Evolutionary conservation across 2,329 filamentous ascomycete species (phyloP), one percentile per base, ranked within the genome.

Genomic region (Microcyclospora pomicola): DNA sequence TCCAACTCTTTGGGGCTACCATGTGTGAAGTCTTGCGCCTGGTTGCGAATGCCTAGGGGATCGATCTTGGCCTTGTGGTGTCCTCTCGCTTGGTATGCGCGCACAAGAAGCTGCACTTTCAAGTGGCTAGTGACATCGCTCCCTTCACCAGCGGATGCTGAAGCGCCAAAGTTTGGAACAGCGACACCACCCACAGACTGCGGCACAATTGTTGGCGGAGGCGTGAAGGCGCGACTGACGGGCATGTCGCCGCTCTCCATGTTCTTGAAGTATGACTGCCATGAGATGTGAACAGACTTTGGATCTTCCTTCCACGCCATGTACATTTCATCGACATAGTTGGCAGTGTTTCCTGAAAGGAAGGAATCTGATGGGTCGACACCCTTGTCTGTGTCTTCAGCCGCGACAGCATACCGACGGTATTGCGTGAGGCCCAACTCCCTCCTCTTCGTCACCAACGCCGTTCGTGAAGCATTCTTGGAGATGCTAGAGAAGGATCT

Each of bases 271-370:
- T 98, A 98, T 59, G 92, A 80, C 68, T 94, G 88, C 91, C 91
- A 98, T 61, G 91, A 98, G 54, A 94, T 73, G 65, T 98, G 91
- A 42, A 98, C 91, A 59, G 84, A 94, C 54, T 77, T 74, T 37
- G 91, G 87, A 54, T 98, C 86, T 48, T 82, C 72, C 67, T 88
- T 94, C 91, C 91, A 98, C 60, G 87, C 79, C 69, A 95, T 71
- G 66, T 98, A 98, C 91, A 98, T 98, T 71, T 95, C 91, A 64
- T 98, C 91, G 60, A 98, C 85, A 68, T 98, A 98, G 69, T 93
- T 95, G 65, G 91, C 91, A 43, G 88, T 91, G 70, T 84, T 96
- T 50, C 91, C 91, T 47, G 86, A 84, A 44, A 98, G 75, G 72
- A 98, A 98, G 67, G 80, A 93, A 66, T 98, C 91, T 63, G 82